Percentiles rank a stretch among this genome's conserved stretches.
These are phyloP conservation scores for Aeschynomene evenia DNA, from an alignment of 306 rosid genomes.

Conservation along the genomic window DNA sequence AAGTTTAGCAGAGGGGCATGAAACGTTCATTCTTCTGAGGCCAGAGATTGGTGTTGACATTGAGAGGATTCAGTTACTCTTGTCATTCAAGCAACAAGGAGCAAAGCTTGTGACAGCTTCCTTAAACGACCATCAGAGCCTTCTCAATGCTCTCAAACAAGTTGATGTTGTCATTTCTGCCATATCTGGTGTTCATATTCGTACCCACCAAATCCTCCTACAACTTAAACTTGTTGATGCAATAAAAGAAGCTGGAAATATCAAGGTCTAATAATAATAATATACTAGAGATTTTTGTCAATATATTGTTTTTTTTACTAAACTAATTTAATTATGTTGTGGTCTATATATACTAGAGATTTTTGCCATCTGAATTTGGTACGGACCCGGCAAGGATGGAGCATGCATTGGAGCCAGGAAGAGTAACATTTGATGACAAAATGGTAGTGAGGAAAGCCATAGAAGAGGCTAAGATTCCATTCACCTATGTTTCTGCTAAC, in stretches of 20 bases:
- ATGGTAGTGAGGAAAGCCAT: conserved; percentile 74
- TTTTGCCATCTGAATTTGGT: conserved; percentile 77
- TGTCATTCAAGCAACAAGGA: conserved; percentile 61
- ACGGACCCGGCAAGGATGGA: conserved; percentile 69
- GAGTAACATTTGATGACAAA: conserved; percentile 77
- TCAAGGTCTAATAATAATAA: conserved; percentile 46
- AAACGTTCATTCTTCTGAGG: conserved; percentile 58
- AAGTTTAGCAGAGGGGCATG: conserved; percentile 53
- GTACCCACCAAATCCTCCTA: conserved; percentile 63
- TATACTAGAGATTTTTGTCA: no score
- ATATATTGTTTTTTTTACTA: no score
- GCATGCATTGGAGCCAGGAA: conserved; percentile 70
- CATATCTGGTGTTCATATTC: conserved; percentile 67
- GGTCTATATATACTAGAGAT: conserved; percentile 49
- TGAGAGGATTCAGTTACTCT: conserved; percentile 62
- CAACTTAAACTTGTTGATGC: conserved; percentile 76
- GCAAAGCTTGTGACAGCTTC: conserved; percentile 57
- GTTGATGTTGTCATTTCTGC: conserved; percentile 74
- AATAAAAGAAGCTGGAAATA: conserved; percentile 65
- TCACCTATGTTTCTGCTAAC: conserved; percentile 66
- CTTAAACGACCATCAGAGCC: conserved; percentile 47
- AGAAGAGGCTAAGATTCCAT: conserved; percentile 64
- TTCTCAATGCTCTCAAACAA: conserved; percentile 56
- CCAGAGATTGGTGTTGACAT: conserved; percentile 71
- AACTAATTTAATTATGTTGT: no score